Percentiles rank a stretch among this genome's conserved stretches.
Evolutionary conservation across 768 basidiomycete genomes (phyloP).

Genomic region (Podaxis rugospora): DNA sequence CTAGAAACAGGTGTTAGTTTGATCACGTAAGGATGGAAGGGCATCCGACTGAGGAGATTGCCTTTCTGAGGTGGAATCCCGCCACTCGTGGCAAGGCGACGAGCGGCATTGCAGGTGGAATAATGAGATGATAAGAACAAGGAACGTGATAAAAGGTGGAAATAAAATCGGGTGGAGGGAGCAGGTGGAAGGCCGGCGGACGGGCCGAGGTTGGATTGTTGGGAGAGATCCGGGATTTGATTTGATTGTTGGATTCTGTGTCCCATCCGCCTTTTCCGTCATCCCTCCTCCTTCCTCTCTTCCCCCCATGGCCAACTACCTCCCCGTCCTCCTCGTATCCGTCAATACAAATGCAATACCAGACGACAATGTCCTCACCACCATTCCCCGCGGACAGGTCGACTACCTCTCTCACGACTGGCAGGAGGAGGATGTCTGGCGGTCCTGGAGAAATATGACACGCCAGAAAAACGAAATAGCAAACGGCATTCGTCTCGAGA

Average conservation of each 20-base stretch:
- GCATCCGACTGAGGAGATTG: background rate
- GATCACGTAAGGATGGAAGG: background rate
- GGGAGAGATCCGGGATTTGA: slow-evolving; percentile 12
- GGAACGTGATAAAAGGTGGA: background rate
- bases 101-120: background rate
- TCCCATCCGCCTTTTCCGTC: slow-evolving; percentile 12
- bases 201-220: slow-evolving; percentile 10
- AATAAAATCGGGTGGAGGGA: background rate
- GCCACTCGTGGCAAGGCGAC: background rate
- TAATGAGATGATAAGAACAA: background rate
- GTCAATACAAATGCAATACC: slow-evolving; percentile 53
- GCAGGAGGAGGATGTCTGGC: slow-evolving; percentile 98
- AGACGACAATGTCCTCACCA: slow-evolving; percentile 79
- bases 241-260: slow-evolving; percentile 7
- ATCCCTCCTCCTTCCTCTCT: slow-evolving; percentile 12
- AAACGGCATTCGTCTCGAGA: slow-evolving; percentile 92
- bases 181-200: background rate
- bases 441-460: slow-evolving; percentile 98
- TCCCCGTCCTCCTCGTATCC: slow-evolving; percentile 66
- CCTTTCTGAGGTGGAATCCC: background rate
- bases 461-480: slow-evolving; percentile 97
- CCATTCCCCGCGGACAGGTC: slow-evolving; percentile 87
- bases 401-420: slow-evolving; percentile 98
- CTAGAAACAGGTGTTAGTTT: background rate
- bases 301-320: slow-evolving; percentile 32